phyloP scores from a whole-genome alignment of 2,329 filamentous ascomycete genomes.

The Parastagonospora nodorum region DNA sequence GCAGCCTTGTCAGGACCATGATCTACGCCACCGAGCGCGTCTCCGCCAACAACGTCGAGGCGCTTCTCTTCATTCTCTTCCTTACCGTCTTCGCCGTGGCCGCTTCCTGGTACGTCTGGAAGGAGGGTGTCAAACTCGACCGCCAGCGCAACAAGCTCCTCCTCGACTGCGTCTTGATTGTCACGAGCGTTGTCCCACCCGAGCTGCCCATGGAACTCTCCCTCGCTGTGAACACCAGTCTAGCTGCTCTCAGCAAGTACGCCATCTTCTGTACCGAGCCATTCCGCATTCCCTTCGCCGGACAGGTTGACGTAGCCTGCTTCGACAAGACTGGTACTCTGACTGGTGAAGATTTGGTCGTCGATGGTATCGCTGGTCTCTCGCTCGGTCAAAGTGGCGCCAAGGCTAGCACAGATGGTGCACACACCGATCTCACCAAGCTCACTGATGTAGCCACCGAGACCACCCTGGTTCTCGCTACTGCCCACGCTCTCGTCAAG shows the following conservation, averaged over 20 bases:
- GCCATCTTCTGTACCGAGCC: slow-evolving; percentile 99
- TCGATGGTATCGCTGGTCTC: slow-evolving; percentile 93
- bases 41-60: slow-evolving; percentile 97
- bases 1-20: slow-evolving; percentile 97
- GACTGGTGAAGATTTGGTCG: slow-evolving; percentile 94
- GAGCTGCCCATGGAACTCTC: slow-evolving; percentile 98
- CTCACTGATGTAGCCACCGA: slow-evolving; percentile 74
- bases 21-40: slow-evolving; percentile 99
- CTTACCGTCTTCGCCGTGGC: slow-evolving; percentile 94
- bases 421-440: slow-evolving; percentile 76
- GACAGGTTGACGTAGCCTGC: slow-evolving; percentile 93
- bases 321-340: slow-evolving; percentile 99
- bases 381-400: slow-evolving; percentile 71
- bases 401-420: slow-evolving; percentile 75
- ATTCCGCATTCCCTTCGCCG: slow-evolving; percentile 96
- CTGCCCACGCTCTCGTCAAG: slow-evolving; percentile 93
- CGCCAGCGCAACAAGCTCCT: slow-evolving; percentile 97
- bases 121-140: slow-evolving; percentile 91
- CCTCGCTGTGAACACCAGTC: slow-evolving; percentile 94
- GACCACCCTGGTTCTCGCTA: slow-evolving; percentile 91
- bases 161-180: slow-evolving; percentile 94
- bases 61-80: slow-evolving; percentile 96
- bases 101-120: slow-evolving; percentile 98
- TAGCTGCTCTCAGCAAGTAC: slow-evolving; percentile 90
- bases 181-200: slow-evolving; percentile 97